Evolutionary conservation across 2,329 filamentous ascomycete species (phyloP), one percentile per base, ranked within the genome.

Genomic region (Colletotrichum eremochloae): DNA sequence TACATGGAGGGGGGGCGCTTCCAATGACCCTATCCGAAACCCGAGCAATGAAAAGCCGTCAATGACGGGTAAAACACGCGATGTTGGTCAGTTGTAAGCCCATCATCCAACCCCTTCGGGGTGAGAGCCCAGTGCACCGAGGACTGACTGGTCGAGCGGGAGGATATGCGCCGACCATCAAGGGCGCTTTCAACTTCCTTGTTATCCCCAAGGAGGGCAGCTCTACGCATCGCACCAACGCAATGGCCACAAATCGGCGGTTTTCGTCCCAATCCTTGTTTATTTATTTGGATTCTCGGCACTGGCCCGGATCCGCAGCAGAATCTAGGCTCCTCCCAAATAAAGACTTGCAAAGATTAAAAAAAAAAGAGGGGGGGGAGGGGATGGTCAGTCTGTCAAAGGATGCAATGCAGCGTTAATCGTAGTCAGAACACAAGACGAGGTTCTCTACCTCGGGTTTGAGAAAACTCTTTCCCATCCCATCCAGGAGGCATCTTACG

Each of bases 151-250:
- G 42, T 24, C 9, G 44, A 50, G 38, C 60, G 60, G 31, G 60
- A 53, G 55, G 38, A 38, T 36, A 24, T 20, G 48, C 44, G 15
- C 40, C 55, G n/a, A 48, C 29, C 3, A 33, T 12, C 9, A 5
- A 8, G 20, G 29, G 66, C 69, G 69, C 69, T 69, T 72, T 69
- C 66, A 58, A 72, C 66, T 72, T 58, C 69, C 69, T 42, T 50
- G 53, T 38, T 53, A 8, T 33, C 18, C 20, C 1, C 44, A 46
- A 48, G 9, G 56, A 63, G 8, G 60, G 69, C 69, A 72, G 38
- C 31, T 64, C 69, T 29, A 72, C 46, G 66, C 69, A 38, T 24
- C 44, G 5, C 33, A 24, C 29, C 29, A 29, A 64, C 44, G 38
- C 36, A 24, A 29, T 48, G 53, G 69, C 31, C 58, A 46, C n/a